phyloP scores from a whole-genome alignment of 2,329 filamentous ascomycete species.

The Clonostachys solani region DNA sequence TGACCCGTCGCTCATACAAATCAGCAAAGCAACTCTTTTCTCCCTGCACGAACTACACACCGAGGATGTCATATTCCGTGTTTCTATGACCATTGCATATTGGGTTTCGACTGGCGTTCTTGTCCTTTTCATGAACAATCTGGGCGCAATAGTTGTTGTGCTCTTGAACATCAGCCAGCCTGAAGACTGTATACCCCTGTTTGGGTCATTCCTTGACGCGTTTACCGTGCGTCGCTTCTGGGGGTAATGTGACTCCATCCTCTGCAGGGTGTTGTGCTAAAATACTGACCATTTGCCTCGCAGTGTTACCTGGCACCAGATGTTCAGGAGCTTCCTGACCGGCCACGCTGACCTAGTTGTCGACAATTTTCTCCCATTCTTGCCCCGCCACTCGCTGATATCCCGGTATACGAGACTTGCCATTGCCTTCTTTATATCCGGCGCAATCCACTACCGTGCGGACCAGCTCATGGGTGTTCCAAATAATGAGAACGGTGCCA shows the following conservation, averaged over 20 bases:
- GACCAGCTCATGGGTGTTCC: conserved; percentile 1
- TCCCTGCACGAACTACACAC: not conserved
- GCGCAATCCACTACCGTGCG: conserved; percentile 2
- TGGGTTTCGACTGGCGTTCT: not conserved
- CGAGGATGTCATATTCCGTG: not conserved
- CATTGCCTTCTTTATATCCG: conserved; percentile 1
- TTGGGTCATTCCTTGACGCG: not conserved
- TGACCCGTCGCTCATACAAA: not conserved
- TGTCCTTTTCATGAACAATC: not conserved
- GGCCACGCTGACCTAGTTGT: conserved; percentile 1
- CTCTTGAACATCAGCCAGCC: not conserved
- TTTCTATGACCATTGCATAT: not conserved
- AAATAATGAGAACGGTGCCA: not conserved
- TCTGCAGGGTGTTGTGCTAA: not conserved
- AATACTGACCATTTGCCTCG: not conserved
- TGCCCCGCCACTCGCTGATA: not conserved
- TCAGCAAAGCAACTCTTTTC: conserved; percentile 1
- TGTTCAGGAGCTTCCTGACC: conserved; percentile 2
- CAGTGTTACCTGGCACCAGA: conserved; percentile 2
- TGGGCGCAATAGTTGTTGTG: not conserved
- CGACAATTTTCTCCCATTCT: conserved; percentile 1
- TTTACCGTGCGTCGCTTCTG: conserved; percentile 1
- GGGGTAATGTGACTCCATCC: not conserved
- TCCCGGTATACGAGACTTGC: not conserved
- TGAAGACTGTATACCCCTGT: not conserved